phyloP scores from a whole-genome alignment of 768 basidiomycete genomes.

The Pleurotus tuoliensis region DNA sequence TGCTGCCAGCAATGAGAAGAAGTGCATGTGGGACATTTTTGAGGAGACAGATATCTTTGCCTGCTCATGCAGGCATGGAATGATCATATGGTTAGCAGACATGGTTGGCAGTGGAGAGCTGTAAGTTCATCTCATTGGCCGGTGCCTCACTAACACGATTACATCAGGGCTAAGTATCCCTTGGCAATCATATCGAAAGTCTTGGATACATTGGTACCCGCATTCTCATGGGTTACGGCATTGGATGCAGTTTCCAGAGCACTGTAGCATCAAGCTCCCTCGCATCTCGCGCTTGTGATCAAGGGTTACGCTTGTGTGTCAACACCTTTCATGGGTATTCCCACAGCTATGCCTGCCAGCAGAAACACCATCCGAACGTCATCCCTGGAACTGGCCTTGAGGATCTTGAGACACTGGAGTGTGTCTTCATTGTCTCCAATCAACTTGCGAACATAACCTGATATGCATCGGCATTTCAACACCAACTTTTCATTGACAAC shows the following conservation, averaged over 20 bases:
- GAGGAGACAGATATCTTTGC: conserved; percentile 28
- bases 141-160: neutral
- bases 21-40: conserved; percentile 25
- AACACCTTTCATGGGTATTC: conserved; percentile 15
- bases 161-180: conserved; percentile 17
- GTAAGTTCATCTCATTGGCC: conserved; percentile 13
- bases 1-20: neutral
- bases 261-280: conserved; percentile 16
- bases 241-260: conserved; percentile 20
- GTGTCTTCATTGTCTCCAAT: conserved; percentile 29
- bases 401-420: conserved; percentile 29
- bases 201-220: conserved; percentile 13
- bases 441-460: conserved; percentile 19
- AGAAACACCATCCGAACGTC: conserved; percentile 23
- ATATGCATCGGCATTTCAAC: conserved; percentile 23
- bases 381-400: conserved; percentile 28
- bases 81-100: conserved; percentile 18
- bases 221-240: conserved; percentile 17
- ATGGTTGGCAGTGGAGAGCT: conserved; percentile 23
- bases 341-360: conserved; percentile 25
- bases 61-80: conserved; percentile 24
- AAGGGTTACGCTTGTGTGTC: conserved; percentile 10
- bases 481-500: conserved; percentile 24
- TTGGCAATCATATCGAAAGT: conserved; percentile 14
- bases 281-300: neutral